These are phyloP conservation scores for Trichoderma asperelloides DNA, from an alignment of 495 filamentous ascomycete species.

Conservation along the genomic window DNA sequence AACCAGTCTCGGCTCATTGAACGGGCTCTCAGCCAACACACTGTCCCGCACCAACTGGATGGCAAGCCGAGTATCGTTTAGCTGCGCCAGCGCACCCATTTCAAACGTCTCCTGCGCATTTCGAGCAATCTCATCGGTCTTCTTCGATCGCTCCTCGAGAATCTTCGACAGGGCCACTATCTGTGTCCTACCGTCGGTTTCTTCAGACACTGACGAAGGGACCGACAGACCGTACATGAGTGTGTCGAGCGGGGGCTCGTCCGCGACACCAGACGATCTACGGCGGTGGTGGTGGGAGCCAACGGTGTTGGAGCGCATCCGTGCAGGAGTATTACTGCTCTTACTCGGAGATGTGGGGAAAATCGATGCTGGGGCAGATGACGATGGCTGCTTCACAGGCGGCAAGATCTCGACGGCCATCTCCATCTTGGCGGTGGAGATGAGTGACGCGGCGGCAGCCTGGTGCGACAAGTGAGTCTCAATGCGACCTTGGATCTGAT, in stretches of 20 bases:
- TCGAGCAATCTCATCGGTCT: constrained; percentile 26
- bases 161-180: constrained; percentile 14
- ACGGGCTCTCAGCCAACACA: constrained; percentile 32
- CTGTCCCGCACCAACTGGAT: constrained; percentile 34
- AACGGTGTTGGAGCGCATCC: constrained; percentile 16
- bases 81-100: constrained; percentile 21
- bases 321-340: constrained; percentile 12
- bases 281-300: constrained; percentile 18
- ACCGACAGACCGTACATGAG: constrained; percentile 24
- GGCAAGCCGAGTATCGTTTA: constrained; percentile 30
- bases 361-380: constrained; percentile 12
- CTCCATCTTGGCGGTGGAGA: constrained; percentile 17
- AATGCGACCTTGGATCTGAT: constrained; percentile 19
- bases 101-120: constrained; percentile 34
- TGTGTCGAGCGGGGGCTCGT: constrained; percentile 24
- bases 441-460: constrained; percentile 19
- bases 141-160: constrained; percentile 24
- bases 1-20: constrained; percentile 27
- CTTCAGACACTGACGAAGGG: constrained; percentile 19
- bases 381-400: neutral
- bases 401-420: constrained; percentile 3
- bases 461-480: constrained; percentile 24
- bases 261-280: constrained; percentile 18
- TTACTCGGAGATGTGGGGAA: constrained; percentile 16
- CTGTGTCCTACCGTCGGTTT: constrained; percentile 14